phyloP scores from a whole-genome alignment of 345 rosid genomes.

The Moricandia arvensis region DNA sequence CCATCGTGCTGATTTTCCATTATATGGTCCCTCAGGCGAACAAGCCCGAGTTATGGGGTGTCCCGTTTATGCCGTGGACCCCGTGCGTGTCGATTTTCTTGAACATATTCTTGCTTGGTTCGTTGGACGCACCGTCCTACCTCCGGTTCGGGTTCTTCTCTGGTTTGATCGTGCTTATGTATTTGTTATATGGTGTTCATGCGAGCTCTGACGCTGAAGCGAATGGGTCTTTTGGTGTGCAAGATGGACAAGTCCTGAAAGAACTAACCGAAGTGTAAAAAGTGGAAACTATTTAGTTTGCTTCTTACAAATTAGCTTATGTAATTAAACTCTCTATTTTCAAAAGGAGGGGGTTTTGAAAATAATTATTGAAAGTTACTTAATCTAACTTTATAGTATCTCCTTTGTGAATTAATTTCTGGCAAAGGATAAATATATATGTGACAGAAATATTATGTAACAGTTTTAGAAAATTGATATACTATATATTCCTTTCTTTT shows the following conservation, averaged over 20 bases:
- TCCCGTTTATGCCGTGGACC: conserved; percentile 90
- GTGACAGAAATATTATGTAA: not conserved
- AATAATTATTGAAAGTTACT: not conserved
- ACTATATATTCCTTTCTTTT: not conserved
- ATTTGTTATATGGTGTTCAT: conserved; percentile 83
- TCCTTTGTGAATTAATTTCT: not conserved
- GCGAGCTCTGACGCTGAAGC: conserved; percentile 83
- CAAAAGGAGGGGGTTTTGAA: not conserved
- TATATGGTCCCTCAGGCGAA: conserved; percentile 59
- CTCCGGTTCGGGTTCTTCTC: conserved; percentile 72
- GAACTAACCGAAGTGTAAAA: conserved; percentile 54
- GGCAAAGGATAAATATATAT: not conserved
- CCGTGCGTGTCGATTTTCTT: conserved; percentile 78
- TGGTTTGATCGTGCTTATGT: conserved; percentile 54
- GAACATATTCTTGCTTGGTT: conserved; percentile 78
- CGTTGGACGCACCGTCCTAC: conserved; percentile 66
- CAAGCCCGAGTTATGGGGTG: conserved; percentile 86
- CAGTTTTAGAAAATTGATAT: not conserved
- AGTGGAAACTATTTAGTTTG: conserved; percentile 23
- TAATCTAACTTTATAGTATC: not conserved
- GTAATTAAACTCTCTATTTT: conserved; percentile 29
- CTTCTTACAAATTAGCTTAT: not conserved
- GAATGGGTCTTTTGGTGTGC: conserved; percentile 41
- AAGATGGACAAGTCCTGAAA: conserved; percentile 42
- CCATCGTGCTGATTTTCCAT: conserved; percentile 49